Base-by-base conservation (phyloP, 108 stramenopile genomes). In the Cyclotella kingstonii region DNA sequence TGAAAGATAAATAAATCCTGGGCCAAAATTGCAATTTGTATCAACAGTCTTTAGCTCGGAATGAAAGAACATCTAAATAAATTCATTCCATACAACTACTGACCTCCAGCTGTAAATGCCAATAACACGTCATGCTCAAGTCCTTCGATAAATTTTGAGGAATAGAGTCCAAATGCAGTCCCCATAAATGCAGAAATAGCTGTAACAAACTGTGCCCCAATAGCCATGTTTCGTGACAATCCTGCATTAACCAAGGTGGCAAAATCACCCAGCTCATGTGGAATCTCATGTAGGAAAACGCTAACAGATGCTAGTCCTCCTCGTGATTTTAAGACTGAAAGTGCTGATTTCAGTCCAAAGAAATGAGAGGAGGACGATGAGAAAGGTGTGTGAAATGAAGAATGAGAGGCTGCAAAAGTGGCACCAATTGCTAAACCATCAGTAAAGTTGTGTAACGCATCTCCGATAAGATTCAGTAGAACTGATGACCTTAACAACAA, bases 251-350 rank as follows among this genome's bases (percentile, higher is more conserved):
- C 76, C 56, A 95, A 69, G 53, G 90, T 85, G 18, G 84, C 81
- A 68, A 84, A 95, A 65, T 95, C 91, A 9, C 94, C 89, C 26
- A 95, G 42, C 53, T 95, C 94, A 59, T 95, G 94, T 17, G 94
- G 94, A 40, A 95, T 78, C 73, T 95, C 94, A 49, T 95, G 94
- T 44, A 95, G 77, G 31, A 93, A 45, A n/a, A 95, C 79, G 4
- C 88, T 86, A 15, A 93, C 42, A 0, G 89, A 78, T 27, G 89
- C 87, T 25, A 90, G 58, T 7, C 86, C 86, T 17, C 88, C 87
- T 9, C 82, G 69, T 25, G 86, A 85, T 60, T 70, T 68, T 48
- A 86, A 26, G 31, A 87, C 62, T 2, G 70, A 15, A 27, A 76
- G 51, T 6, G 84, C 63, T 0, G 78, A 63, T 27, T 59, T 27